phyloP scores from a whole-genome alignment of 2,329 filamentous ascomycete genomes.

The Westerdykella ornata region DNA sequence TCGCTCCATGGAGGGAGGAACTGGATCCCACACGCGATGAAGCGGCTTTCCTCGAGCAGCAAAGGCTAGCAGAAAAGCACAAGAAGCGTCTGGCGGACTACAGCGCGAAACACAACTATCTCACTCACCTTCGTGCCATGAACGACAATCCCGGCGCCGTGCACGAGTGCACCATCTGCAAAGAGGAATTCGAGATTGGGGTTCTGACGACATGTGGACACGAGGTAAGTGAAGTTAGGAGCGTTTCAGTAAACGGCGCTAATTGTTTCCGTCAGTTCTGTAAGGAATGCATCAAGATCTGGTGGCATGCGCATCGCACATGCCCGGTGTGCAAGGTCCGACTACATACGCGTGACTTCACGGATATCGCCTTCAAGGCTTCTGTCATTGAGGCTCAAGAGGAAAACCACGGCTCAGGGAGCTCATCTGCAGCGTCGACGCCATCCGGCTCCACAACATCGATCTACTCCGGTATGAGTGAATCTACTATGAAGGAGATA shows the following conservation, averaged over 20 bases:
- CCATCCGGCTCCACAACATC: conserved; percentile 24
- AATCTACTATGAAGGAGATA: conserved; percentile 67
- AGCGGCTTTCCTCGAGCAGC: conserved; percentile 39
- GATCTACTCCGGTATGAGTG: conserved; percentile 74
- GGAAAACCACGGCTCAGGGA: conserved; percentile 38
- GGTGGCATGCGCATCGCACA: conserved; percentile 67
- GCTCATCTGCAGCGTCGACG: conserved; percentile 21
- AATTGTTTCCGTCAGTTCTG: conserved; percentile 60
- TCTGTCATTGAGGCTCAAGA: conserved; percentile 63
- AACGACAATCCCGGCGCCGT: conserved; percentile 51
- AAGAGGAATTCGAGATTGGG: conserved; percentile 67
- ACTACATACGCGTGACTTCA: conserved; percentile 61
- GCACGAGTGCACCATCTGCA: conserved; percentile 80
- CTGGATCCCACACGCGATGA: conserved; percentile 52
- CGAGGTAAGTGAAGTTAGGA: conserved; percentile 14
- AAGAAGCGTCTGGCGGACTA: conserved; percentile 54
- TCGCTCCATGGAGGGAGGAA: conserved; percentile 64
- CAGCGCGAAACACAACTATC: conserved; percentile 70
- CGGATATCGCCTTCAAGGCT: conserved; percentile 78
- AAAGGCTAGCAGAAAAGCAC: conserved; percentile 47
- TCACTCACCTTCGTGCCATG: conserved; percentile 57
- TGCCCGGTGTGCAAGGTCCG: conserved; percentile 79
- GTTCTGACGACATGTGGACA: conserved; percentile 84
- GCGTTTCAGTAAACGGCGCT: neutral
- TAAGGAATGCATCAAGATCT: conserved; percentile 74